A percentile compares a stretch with the other conserved stretches of the same genome.
Evolutionary conservation across 352 stramenopile species (phyloP).

Genomic region (Stramenopiles sp.): DNA sequence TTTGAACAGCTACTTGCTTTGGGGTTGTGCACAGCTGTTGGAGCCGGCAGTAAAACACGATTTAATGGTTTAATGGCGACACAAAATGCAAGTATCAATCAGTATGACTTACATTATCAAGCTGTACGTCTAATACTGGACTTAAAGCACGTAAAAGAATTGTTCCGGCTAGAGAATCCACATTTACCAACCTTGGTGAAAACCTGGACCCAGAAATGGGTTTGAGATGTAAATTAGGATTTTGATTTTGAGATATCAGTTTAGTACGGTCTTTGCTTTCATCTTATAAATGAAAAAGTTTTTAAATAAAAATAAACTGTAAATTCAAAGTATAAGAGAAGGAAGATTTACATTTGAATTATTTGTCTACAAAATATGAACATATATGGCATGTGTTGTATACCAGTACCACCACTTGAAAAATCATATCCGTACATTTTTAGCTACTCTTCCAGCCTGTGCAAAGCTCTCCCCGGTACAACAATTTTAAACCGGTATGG

Average conservation of each 20-base stretch:
- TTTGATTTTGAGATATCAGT: no score
- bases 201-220: not conserved
- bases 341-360: no score
- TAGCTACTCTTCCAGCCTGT: not conserved
- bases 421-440: no score
- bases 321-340: no score
- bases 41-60: not conserved
- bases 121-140: not conserved
- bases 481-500: conserved; percentile 1
- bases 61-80: not conserved
- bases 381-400: no score
- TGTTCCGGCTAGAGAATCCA: not conserved
- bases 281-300: no score
- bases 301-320: no score
- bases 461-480: not conserved
- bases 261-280: no score
- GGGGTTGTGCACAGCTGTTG: not conserved
- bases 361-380: no score
- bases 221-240: not conserved
- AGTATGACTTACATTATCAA: not conserved
- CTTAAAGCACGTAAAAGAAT: not conserved
- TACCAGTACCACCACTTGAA: no score
- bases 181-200: conserved; percentile 1
- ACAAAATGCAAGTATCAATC: not conserved
- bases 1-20: not conserved